phyloP scores from a whole-genome alignment of 73 alveolate genomes.

The Stentor coeruleus region DNA sequence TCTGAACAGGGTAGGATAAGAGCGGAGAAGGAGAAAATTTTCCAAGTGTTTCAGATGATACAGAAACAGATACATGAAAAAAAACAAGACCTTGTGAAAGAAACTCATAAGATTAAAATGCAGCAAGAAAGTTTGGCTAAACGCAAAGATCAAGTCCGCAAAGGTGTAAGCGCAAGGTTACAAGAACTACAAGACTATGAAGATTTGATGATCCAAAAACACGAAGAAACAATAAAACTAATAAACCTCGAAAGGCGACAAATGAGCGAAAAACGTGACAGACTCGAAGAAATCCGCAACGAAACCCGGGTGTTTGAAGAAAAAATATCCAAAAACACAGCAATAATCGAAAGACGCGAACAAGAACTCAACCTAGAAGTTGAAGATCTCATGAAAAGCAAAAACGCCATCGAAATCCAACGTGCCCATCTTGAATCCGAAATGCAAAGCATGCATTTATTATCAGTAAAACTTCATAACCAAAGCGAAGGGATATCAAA shows the following conservation, averaged over 20 bases:
- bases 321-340: background rate
- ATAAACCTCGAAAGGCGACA: background rate
- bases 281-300: constrained; percentile 1
- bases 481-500: constrained; percentile 6
- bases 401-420: background rate
- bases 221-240: constrained; percentile 13
- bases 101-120: background rate
- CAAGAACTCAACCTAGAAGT: background rate
- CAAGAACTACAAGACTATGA: background rate
- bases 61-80: background rate
- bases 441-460: background rate
- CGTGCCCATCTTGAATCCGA: background rate
- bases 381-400: background rate
- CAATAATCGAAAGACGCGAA: background rate
- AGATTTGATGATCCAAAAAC: background rate
- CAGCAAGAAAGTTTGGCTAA: background rate
- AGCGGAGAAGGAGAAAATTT: background rate
- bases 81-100: constrained; percentile 13
- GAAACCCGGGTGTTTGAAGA: background rate
- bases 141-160: background rate
- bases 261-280: background rate
- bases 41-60: background rate
- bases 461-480: background rate
- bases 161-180: background rate
- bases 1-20: background rate